Evolutionary conservation across 139 green algal species (phyloP).

Genomic region (Closterium sp.): DNA sequence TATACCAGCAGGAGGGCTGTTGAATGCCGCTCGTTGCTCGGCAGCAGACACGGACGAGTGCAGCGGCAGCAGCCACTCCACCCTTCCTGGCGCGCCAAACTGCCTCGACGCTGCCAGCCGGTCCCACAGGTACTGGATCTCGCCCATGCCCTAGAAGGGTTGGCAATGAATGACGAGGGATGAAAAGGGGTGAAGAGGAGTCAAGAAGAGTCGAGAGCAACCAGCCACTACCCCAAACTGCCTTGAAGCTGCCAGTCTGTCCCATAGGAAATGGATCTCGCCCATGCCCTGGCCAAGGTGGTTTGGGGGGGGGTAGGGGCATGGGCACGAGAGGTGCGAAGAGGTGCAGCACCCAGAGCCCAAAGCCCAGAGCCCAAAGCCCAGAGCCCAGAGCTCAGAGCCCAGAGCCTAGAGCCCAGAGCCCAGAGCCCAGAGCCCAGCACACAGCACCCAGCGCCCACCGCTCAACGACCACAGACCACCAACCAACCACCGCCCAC

Average conservation of each 20-base stretch:
- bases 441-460: too few relatives aligned
- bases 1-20: conserved; percentile 37
- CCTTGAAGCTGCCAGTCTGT: conserved; percentile 22
- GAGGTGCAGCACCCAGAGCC: too few relatives aligned
- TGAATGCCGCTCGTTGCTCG: conserved; percentile 64
- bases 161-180: background rate
- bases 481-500: too few relatives aligned
- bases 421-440: too few relatives aligned
- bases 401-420: too few relatives aligned
- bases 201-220: background rate
- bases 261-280: conserved; percentile 65
- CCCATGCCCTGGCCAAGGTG: conserved; percentile 63
- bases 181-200: background rate
- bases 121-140: conserved; percentile 65
- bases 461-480: too few relatives aligned
- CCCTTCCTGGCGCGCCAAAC: background rate
- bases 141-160: conserved; percentile 64
- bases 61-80: conserved; percentile 71
- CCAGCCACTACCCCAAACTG: background rate
- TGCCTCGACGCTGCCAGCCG: conserved; percentile 9
- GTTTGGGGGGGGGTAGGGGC: background rate
- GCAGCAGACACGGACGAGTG: conserved; percentile 77
- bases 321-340: too few relatives aligned
- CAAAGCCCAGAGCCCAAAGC: too few relatives aligned
- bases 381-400: too few relatives aligned